Percentiles rank a stretch among this genome's conserved stretches.
Conservation (phyloP, 176 grass and related monocot species). For the Miscanthus lutarioriparius region DNA sequence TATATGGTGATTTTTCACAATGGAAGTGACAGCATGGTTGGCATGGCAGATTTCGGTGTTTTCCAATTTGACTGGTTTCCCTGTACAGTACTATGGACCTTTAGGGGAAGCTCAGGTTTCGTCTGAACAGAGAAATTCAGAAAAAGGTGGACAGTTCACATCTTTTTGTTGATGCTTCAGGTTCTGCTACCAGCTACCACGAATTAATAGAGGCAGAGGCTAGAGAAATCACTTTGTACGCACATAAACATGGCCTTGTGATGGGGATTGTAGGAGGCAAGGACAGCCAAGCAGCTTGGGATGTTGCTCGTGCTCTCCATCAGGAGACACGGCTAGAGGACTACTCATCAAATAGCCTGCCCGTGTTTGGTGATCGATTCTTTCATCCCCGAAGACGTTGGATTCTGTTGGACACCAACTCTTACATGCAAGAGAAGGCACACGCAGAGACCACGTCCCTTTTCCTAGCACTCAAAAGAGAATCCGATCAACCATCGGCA, state of each 20-base stretch:
- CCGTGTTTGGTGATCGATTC: accelerated
- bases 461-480: neutral
- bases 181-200: no score
- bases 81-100: neutral
- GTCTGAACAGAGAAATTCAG: no score
- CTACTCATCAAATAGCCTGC: no score
- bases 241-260: neutral
- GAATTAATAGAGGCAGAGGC: neutral
- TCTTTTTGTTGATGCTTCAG: no score
- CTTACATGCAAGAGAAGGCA: neutral
- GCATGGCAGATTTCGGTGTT: accelerated
- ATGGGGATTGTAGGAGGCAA: neutral
- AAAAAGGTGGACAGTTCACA: no score
- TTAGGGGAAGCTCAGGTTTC: neutral
- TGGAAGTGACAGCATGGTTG: neutral
- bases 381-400: neutral
- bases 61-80: no score
- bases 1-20: neutral
- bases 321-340: no score
- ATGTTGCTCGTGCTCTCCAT: no score
- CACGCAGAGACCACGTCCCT: neutral
- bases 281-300: no score
- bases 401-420: neutral
- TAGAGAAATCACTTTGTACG: neutral
- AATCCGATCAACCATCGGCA: neutral